Evolutionary conservation across 2,329 filamentous ascomycete genomes (phyloP), one percentile per base, ranked within the genome.

Genomic region (Penicillium sp.): DNA sequence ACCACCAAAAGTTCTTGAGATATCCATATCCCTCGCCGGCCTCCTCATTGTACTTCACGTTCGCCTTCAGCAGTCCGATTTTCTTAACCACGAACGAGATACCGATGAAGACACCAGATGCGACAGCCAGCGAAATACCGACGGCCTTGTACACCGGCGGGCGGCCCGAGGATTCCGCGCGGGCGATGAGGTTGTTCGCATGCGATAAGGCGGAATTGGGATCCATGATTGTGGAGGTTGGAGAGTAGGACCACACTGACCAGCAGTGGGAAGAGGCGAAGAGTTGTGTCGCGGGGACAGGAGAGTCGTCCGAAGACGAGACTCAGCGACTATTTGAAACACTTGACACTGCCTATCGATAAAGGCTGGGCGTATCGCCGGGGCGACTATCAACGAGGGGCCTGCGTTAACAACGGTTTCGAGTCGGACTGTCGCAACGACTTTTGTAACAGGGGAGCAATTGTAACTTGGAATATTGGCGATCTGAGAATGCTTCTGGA

Each of bases 1-100:
- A 99, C 94, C 94, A 99, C 80, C 85, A 96, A 21, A 81, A 81
- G 70, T 97, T 97, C 79, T 96, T 96, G 68, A 99, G 85, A 74
- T 97, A 99, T 61, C 93, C 93, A 74, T 97, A 97, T 56, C 94
- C 94, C 76, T 97, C 93, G 59, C 94, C 94, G 0, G 94, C 93
- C 64, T 90, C 91, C 77, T 97, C 92, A 61, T 96, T 89, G 80
- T 97, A 97, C 75, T 97, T 97, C 68, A 90, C 87, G 76, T 97
- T 99, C 50, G 94, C 93, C 73, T 87, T 92, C 61, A 99, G 82
- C 66, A 99, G 78, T 5, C 94, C 94, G 59, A 90, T 83, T 79
- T 99, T 99, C 78, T 97, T 97, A 70, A 99, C 78, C 29, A 97
- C 93, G 74, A 97, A 99, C 0, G 93, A 97, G 15, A 89, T 83